Conservation (phyloP, 768 basidiomycete species). For the Serendipita sp. region DNA sequence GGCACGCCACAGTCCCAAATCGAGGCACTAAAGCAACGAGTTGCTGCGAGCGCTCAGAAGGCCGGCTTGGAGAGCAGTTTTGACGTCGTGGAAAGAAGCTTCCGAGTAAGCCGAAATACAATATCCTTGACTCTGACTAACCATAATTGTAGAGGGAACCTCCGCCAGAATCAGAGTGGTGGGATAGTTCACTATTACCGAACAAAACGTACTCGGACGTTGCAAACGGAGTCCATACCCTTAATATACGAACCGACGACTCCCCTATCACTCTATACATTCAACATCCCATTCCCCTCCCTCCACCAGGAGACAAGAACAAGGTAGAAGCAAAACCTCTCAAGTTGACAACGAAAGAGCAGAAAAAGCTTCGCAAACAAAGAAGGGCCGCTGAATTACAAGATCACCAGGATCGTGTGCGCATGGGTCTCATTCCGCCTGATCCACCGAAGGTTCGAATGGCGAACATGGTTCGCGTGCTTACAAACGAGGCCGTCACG, state of each 20-base stretch:
- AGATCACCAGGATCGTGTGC: constrained; percentile 85
- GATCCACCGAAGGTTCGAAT: constrained; percentile 94
- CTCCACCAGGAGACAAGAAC: constrained; percentile 74
- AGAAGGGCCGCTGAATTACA: constrained; percentile 74
- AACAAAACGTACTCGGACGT: constrained; percentile 68
- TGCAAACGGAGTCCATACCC: constrained; percentile 31
- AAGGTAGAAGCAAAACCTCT: constrained; percentile 63
- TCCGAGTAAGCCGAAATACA: constrained; percentile 40
- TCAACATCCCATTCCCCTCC: constrained; percentile 94
- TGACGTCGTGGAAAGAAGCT: constrained; percentile 75
- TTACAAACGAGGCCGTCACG: constrained; percentile 91
- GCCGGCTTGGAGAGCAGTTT: constrained; percentile 90
- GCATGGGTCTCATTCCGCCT: constrained; percentile 91
- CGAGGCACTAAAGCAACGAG: constrained; percentile 81
- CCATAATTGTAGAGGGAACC: constrained; percentile 43
- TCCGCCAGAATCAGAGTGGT: constrained; percentile 91
- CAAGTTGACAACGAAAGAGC: constrained; percentile 90
- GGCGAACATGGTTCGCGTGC: constrained; percentile 91
- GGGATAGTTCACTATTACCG: constrained; percentile 79
- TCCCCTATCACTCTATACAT: constrained; percentile 81
- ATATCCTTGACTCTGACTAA: background rate
- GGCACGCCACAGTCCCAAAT: constrained; percentile 37
- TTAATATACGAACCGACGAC: constrained; percentile 47
- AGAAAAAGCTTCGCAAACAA: constrained; percentile 94
- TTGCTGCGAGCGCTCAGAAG: constrained; percentile 82